These are phyloP conservation scores for Esteya vermicola DNA, from an alignment of 2,329 filamentous ascomycete genomes.

Conservation along the genomic window DNA sequence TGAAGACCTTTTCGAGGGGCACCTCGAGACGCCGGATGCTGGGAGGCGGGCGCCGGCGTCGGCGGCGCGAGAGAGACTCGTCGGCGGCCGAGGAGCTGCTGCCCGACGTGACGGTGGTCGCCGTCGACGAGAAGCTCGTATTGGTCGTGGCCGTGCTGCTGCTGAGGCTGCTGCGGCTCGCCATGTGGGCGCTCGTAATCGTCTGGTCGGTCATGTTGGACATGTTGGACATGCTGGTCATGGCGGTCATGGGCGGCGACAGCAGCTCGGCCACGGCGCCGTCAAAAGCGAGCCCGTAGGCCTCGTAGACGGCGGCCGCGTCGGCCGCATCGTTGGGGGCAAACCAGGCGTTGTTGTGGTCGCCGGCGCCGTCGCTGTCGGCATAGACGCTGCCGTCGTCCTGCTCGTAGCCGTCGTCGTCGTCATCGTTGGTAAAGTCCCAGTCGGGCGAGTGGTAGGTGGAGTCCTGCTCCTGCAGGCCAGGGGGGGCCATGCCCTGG, in stretches of 20 bases:
- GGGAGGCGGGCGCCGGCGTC: constrained; percentile 39
- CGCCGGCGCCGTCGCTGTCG: constrained; percentile 18
- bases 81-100: constrained; percentile 22
- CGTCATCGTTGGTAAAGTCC: constrained; percentile 36
- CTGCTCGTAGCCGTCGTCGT: too few relatives aligned
- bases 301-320: constrained; percentile 43
- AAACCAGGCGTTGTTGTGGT: background rate
- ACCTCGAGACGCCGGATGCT: constrained; percentile 42
- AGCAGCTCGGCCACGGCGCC: background rate
- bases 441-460: constrained; percentile 42
- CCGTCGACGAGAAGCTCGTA: background rate
- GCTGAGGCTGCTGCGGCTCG: too few relatives aligned
- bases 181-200: too few relatives aligned
- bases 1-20: constrained; percentile 50
- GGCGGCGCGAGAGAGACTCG: constrained; percentile 33
- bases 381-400: constrained; percentile 14
- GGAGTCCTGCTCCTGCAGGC: constrained; percentile 37
- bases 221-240: background rate
- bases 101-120: background rate
- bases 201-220: too few relatives aligned
- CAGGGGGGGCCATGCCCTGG: constrained; percentile 32
- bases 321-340: constrained; percentile 20
- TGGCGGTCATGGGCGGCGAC: too few relatives aligned
- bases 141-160: background rate
- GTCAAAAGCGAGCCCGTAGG: constrained; percentile 24